Percentiles rank a stretch among this genome's conserved stretches.
Evolutionary conservation across 208 protist species (phyloP).

Genomic region (Balamuthia mandrillaris): DNA sequence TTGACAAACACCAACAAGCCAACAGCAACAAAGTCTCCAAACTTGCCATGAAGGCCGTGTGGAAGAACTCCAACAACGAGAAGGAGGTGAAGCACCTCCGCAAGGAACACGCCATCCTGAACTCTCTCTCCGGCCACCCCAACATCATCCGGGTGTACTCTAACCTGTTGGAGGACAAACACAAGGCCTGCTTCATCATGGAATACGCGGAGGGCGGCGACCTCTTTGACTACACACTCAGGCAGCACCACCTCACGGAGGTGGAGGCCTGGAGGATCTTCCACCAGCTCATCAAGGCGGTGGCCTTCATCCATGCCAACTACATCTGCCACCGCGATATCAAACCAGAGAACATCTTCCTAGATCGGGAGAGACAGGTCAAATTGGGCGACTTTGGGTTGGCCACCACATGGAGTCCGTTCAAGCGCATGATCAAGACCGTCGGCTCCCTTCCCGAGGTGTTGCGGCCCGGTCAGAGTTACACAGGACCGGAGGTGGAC

Average conservation of each 20-base stretch:
- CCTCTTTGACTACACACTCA: slow-evolving; percentile 57
- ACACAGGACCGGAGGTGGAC: slow-evolving; percentile 24
- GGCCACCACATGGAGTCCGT: too few relatives aligned
- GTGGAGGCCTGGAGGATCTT: slow-evolving; percentile 44
- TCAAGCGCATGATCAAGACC: too few relatives aligned
- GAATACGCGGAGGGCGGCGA: slow-evolving; percentile 48
- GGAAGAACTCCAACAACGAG: too few relatives aligned
- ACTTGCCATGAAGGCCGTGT: too few relatives aligned
- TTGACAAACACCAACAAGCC: too few relatives aligned
- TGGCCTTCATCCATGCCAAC: slow-evolving; percentile 54
- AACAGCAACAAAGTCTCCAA: too few relatives aligned
- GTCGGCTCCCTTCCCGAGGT: slow-evolving; percentile 18
- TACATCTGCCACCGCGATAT: slow-evolving; percentile 65
- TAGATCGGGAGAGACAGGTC: slow-evolving; percentile 49
- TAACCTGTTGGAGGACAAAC: slow-evolving; percentile 50
- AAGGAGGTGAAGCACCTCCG: too few relatives aligned
- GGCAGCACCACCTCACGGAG: slow-evolving; percentile 17
- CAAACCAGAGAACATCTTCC: slow-evolving; percentile 63
- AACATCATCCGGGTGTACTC: slow-evolving; percentile 23
- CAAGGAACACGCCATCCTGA: slow-evolving; percentile 13
- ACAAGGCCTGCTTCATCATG: slow-evolving; percentile 51
- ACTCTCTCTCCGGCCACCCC: background rate
- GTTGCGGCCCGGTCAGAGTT: slow-evolving; percentile 22
- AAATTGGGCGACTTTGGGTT: slow-evolving; percentile 67
- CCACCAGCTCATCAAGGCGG: slow-evolving; percentile 53